phyloP scores from a whole-genome alignment of 1,139 yeast species.

The Hansenula lynferdii region DNA sequence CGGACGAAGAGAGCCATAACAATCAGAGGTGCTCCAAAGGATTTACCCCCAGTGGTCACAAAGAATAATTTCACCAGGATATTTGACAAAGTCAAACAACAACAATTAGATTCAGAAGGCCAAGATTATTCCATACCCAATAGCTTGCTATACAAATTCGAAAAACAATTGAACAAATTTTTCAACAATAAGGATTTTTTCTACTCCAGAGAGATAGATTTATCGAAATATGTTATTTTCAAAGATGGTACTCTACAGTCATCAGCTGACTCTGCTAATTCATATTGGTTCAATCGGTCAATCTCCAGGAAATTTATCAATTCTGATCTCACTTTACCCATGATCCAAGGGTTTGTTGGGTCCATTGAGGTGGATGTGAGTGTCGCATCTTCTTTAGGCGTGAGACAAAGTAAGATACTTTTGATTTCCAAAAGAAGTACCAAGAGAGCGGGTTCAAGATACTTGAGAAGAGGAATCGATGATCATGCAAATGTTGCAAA shows the following conservation, averaged over 20 bases:
- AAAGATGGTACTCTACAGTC: conserved; percentile 4
- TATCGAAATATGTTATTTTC: conserved; percentile 12
- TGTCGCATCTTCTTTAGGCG: conserved; percentile 3
- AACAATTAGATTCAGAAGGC: conserved; percentile 6
- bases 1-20: conserved; percentile 19
- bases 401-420: conserved; percentile 15
- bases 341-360: conserved; percentile 34
- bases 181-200: conserved; percentile 19
- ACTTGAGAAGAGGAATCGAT: conserved; percentile 40
- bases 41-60: neutral
- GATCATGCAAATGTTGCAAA: conserved; percentile 40
- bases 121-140: conserved; percentile 8
- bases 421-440: conserved; percentile 33
- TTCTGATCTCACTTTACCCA: conserved; percentile 21
- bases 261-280: conserved; percentile 8
- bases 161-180: conserved; percentile 12
- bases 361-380: conserved; percentile 13
- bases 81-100: conserved; percentile 3
- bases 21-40: conserved; percentile 8
- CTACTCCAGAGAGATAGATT: conserved; percentile 19
- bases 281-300: conserved; percentile 29
- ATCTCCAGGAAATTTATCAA: conserved; percentile 20
- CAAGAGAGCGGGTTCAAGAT: conserved; percentile 40
- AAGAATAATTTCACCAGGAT: conserved; percentile 1
- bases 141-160: conserved; percentile 17